phyloP scores from a whole-genome alignment of 768 basidiomycete species.

The Suillus plorans region DNA sequence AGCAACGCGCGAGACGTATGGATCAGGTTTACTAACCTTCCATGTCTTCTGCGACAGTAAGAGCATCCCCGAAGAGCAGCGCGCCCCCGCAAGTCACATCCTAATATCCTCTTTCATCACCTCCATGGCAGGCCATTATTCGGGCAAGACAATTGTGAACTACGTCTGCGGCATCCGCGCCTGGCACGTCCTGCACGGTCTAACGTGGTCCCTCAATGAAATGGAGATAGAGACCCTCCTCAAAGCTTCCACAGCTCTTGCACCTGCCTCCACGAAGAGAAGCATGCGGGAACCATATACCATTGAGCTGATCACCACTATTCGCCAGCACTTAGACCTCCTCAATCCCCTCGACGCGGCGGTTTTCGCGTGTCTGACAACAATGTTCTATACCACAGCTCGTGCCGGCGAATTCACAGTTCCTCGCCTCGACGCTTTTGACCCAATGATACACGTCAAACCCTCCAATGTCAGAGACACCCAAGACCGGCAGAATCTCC shows the following conservation, averaged over 20 bases:
- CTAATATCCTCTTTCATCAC: slow-evolving; percentile 18
- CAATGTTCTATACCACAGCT: slow-evolving; percentile 34
- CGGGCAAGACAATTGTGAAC: slow-evolving; percentile 10
- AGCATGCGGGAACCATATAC: slow-evolving; percentile 15
- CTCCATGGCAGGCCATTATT: slow-evolving; percentile 10
- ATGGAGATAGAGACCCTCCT: slow-evolving; percentile 18
- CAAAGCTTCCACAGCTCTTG: background rate
- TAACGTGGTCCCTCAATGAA: slow-evolving; percentile 14
- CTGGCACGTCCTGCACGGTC: slow-evolving; percentile 26
- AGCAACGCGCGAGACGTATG: slow-evolving; percentile 35
- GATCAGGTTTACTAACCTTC: slow-evolving; percentile 36
- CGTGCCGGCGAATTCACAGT: slow-evolving; percentile 40
- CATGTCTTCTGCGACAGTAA: slow-evolving; percentile 41
- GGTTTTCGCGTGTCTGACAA: slow-evolving; percentile 29
- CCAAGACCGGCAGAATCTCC: slow-evolving; percentile 6
- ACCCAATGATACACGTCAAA: slow-evolving; percentile 30
- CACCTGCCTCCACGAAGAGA: slow-evolving; percentile 11
- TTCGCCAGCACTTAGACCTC: slow-evolving; percentile 5
- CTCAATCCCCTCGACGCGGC: slow-evolving; percentile 27
- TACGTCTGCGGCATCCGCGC: slow-evolving; percentile 19
- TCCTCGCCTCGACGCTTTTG: slow-evolving; percentile 30
- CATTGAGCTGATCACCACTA: background rate
- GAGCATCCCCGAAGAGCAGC: slow-evolving; percentile 11
- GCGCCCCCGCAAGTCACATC: slow-evolving; percentile 7
- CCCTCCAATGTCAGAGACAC: slow-evolving; percentile 23